Conservation (phyloP, 2,329 filamentous ascomycete species). For the Zymoseptoria passerinii region DNA sequence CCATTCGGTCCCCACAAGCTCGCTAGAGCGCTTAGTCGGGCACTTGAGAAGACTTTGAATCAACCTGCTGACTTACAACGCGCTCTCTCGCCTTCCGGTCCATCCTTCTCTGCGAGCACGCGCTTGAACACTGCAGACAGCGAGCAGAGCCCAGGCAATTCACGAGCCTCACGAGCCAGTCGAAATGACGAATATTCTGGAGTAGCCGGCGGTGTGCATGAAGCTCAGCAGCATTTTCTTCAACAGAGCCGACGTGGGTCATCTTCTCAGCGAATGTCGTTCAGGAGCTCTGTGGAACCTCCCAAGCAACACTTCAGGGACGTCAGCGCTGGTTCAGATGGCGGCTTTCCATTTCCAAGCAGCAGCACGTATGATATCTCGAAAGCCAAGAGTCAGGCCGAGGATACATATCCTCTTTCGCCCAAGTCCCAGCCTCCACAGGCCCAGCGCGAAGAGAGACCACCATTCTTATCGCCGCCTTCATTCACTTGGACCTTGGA, state of each 20-base stretch:
- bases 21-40: slow-evolving; percentile 9
- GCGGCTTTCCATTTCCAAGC: slow-evolving; percentile 10
- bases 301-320: slow-evolving; percentile 1
- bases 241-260: not conserved
- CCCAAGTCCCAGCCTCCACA: not conserved
- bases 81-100: not conserved
- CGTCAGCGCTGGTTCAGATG: slow-evolving; percentile 4
- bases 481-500: not conserved
- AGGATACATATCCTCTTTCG: not conserved
- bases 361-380: not conserved
- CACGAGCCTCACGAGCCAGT: not conserved
- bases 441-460: not conserved
- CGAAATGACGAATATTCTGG: not conserved
- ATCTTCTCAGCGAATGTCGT: not conserved
- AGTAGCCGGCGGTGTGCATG: not conserved
- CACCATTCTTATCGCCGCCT: not conserved
- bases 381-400: not conserved
- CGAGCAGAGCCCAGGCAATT: not conserved
- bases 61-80: not conserved
- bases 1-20: slow-evolving; percentile 19
- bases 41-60: slow-evolving; percentile 6
- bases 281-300: not conserved
- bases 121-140: not conserved
- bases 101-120: not conserved
- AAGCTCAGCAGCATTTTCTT: not conserved